Base-by-base conservation (phyloP, 352 stramenopile genomes). In the Phytophthora capsici region DNA sequence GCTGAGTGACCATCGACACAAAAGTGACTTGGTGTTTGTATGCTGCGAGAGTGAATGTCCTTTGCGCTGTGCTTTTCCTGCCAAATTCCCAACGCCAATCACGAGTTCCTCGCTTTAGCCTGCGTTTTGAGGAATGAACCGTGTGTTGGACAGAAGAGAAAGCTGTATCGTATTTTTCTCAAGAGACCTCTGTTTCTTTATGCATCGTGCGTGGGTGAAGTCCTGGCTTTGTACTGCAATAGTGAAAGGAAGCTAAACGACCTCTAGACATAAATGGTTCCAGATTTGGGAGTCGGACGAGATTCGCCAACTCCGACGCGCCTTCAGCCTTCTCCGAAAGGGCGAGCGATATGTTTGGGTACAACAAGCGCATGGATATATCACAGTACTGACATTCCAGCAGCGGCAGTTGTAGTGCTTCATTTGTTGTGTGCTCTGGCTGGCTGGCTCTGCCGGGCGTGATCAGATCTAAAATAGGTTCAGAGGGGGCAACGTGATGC, bases 1-100 rank as follows among this genome's bases (percentile, higher is more conserved):
- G 58, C 64, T 73, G 63, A 0, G 63, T 77, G 48, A 73, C 58
- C 69, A 77, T 73, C 19, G 19, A 56, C 34, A n/a, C 37, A 34
- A 28, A 28, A 48, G 37, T 38, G 26, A 36, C 52, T 66, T 41
- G 28, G 17, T 12, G 9, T 49, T 55, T 56, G 53, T 64, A 62
- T 62, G 49, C n/a, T 22, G 17, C 23, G 17, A 52, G 55, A 63
- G 55, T 43, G 52, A 44, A 36, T 22, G 52, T 58, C 50, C 16
- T 22, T 16, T 36, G 36, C 46, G 10, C 14, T 45, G 48, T 54
- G 49, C 34, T 50, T 56, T 56, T 8, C 25, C 14, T 28, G 48
- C 23, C 19, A 46, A 51, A 28, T 26, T 51, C 49, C 36, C 8
- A 14, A 38, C 38, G 52, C 52, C 26, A 60, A 32, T 60, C 53